Conservation (phyloP, 2,329 filamentous ascomycete genomes). For the Ceratocystis smalleyi region DNA sequence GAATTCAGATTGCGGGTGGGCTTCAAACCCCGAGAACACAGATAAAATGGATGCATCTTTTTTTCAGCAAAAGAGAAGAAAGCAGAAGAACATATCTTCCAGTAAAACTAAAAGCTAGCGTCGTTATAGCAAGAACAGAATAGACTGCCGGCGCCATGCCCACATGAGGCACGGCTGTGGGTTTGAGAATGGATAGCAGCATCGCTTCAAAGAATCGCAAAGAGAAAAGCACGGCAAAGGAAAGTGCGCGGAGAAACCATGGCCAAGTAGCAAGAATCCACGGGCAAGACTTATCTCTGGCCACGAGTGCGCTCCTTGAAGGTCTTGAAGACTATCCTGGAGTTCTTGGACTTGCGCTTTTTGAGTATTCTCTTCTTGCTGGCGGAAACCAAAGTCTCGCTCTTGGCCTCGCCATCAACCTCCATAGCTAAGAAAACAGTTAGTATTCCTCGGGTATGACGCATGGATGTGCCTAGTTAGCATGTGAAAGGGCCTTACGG, state of each 20-base stretch:
- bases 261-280: not conserved
- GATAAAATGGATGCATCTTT: not conserved
- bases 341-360: constrained; percentile 41
- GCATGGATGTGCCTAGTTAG: not conserved
- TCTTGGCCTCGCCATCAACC: constrained; percentile 30
- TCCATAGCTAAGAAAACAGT: constrained; percentile 35
- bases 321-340: constrained; percentile 44
- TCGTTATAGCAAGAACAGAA: not conserved
- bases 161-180: not conserved
- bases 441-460: not conserved
- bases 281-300: constrained; percentile 10
- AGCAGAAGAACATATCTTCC: not conserved
- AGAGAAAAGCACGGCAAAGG: not conserved
- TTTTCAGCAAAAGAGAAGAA: not conserved
- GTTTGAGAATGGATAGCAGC: not conserved
- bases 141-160: not conserved
- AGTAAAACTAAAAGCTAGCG: not conserved
- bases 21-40: not conserved
- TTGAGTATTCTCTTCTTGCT: constrained; percentile 37
- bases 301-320: constrained; percentile 30
- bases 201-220: not conserved
- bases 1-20: not conserved
- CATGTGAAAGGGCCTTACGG: constrained; percentile 2
- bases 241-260: not conserved
- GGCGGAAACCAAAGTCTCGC: constrained; percentile 27